Evolutionary conservation across 2,329 filamentous ascomycete genomes (phyloP).

Genomic region (Cryphonectria carpinicola): DNA sequence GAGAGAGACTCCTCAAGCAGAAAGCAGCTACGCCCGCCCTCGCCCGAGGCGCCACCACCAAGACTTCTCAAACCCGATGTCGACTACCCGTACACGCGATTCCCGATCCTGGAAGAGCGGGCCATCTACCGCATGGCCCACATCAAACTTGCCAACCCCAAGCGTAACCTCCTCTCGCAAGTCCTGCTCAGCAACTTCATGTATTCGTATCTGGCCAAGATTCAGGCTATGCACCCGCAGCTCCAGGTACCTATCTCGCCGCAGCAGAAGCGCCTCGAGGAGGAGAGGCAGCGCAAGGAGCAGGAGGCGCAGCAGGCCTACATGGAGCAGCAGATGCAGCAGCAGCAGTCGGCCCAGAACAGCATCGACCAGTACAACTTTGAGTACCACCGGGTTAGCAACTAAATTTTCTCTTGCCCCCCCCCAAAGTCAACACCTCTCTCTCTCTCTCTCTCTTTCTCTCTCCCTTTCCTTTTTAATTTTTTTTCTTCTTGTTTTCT

Average conservation of each 20-base stretch:
- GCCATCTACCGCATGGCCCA: conserved; percentile 99
- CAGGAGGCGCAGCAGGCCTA: conserved; percentile 49
- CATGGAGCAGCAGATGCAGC: conserved; percentile 47
- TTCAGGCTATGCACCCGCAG: conserved; percentile 97
- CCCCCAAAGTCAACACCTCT: background rate
- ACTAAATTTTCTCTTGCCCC: background rate
- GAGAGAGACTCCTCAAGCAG: conserved; percentile 75
- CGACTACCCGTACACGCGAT: conserved; percentile 95
- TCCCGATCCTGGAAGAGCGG: conserved; percentile 91
- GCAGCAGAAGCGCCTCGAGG: conserved; percentile 48
- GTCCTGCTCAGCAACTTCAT: conserved; percentile 98
- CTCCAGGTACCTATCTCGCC: conserved; percentile 87
- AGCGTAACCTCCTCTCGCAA: conserved; percentile 88
- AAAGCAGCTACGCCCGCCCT: conserved; percentile 77
- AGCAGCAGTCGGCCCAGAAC: conserved; percentile 36
- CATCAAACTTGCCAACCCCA: conserved; percentile 97
- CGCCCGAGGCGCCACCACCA: conserved; percentile 72
- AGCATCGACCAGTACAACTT: conserved; percentile 39
- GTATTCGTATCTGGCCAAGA: conserved; percentile 98
- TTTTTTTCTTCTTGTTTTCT: background rate
- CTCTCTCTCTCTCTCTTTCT: too few species aligned
- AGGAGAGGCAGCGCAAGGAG: conserved; percentile 55
- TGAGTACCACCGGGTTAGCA: conserved; percentile 43
- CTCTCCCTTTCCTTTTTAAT: background rate
- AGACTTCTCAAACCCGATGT: conserved; percentile 80